Conservation (phyloP, 352 stramenopile genomes). For the Globisporangium solare region DNA sequence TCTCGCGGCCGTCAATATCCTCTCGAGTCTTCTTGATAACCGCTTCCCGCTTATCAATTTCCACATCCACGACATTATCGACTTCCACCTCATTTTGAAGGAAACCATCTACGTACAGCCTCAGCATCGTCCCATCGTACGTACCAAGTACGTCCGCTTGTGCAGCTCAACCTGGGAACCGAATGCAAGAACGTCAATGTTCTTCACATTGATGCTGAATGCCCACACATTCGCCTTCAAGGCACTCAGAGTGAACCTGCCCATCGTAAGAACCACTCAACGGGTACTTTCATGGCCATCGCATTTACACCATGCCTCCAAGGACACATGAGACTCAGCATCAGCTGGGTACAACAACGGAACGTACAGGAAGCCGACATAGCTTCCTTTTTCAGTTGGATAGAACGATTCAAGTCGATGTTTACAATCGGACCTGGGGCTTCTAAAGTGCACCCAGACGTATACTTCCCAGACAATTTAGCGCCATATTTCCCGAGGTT, state of each 20-base stretch:
- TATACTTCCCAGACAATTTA: slow-evolving; percentile 46
- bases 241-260: slow-evolving; percentile 66
- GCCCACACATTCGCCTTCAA: slow-evolving; percentile 74
- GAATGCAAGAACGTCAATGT: slow-evolving; percentile 68
- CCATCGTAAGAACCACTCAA: slow-evolving; percentile 64
- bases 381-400: slow-evolving; percentile 65
- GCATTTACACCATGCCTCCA: slow-evolving; percentile 80
- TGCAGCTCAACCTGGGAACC: slow-evolving; percentile 45
- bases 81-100: slow-evolving; percentile 71
- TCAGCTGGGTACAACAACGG: slow-evolving; percentile 31
- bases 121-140: slow-evolving; percentile 83
- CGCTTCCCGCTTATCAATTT: slow-evolving; percentile 56
- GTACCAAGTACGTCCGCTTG: slow-evolving; percentile 88
- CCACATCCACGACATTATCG: slow-evolving; percentile 59
- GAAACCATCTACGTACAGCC: slow-evolving; percentile 78
- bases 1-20: slow-evolving; percentile 71
- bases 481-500: slow-evolving; percentile 66
- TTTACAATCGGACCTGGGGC: slow-evolving; percentile 73
- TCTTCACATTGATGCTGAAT: slow-evolving; percentile 75
- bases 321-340: slow-evolving; percentile 35
- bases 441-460: slow-evolving; percentile 67
- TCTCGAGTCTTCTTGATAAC: slow-evolving; percentile 70
- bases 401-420: slow-evolving; percentile 70
- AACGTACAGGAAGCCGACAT: slow-evolving; percentile 47
- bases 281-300: slow-evolving; percentile 66